Base-by-base conservation (phyloP, 2,329 filamentous ascomycete species). In the Tolypocladium paradoxum region DNA sequence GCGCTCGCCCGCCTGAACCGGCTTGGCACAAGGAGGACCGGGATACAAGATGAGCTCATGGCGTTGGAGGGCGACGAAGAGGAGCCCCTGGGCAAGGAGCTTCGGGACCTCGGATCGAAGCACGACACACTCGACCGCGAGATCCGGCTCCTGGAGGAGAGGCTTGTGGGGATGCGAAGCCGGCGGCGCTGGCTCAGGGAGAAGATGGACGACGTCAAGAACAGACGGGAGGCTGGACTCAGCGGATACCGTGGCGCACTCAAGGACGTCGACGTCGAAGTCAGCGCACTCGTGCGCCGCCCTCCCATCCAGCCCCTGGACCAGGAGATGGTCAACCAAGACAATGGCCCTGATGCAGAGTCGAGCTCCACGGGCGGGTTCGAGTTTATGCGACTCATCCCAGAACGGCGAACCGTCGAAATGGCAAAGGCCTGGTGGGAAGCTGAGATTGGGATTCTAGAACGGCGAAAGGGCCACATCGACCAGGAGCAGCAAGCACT, bases 401-500 rank as follows among this genome's bases (percentile, higher is more conserved):
- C 82, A 0, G 81, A 85, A 59, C 76, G 85, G 20, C 75, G 87
- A 48, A 90, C 86, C 0, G 64, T 84, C 1, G 80, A 81, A 16
- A 84, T 90, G 83, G 87, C 86, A 0, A 80, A 75, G 55, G 77
- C 83, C 16, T 87, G 86, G 76, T 90, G 85, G 82, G 75, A 80
- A 52, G 76, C 77, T 6, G 85, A 90, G 58, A 72, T 84, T 2
- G 69, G 69, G 1, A 68, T 79, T 0, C 70, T 87, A 2, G 71
- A 82, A 49, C 70, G 72, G 46, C 78, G 78, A 54, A 81, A 79
- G 56, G 62, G 69, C 9, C 74, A 77, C 29, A 79, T 85, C 1
- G 76, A 83, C 33, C 74, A 73, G 47, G 87, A 91, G 57, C 77
- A 77, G 20, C 67, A 73, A 4, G 87, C 87, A 1, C 73, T 91